phyloP scores from a whole-genome alignment of 495 filamentous ascomycete genomes.

The Penicillium parvum region DNA sequence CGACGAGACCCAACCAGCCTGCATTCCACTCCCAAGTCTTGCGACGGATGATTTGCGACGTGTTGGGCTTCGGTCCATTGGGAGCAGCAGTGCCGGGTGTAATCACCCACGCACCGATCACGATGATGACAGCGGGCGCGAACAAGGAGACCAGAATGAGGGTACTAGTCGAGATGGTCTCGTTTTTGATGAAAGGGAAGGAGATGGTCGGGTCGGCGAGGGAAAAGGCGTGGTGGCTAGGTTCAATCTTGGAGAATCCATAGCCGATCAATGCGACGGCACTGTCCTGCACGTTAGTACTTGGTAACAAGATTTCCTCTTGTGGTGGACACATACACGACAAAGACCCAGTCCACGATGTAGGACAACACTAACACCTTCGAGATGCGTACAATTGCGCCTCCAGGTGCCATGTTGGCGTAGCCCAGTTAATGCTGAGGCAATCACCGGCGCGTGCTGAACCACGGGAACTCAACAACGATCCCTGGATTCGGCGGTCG shows the following conservation, averaged over 20 bases:
- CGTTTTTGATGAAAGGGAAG: conserved; percentile 48
- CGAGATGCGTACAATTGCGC: conserved; percentile 20
- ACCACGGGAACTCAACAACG: neutral
- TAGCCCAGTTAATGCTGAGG: neutral
- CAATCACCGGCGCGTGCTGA: neutral
- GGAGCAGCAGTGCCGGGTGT: conserved; percentile 40
- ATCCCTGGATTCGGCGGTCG: neutral
- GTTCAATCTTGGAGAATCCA: conserved; percentile 34
- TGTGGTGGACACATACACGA: conserved; percentile 34
- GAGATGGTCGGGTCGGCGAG: conserved; percentile 54
- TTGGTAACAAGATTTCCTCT: neutral
- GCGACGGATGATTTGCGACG: conserved; percentile 22
- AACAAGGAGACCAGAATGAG: conserved; percentile 49
- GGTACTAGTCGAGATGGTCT: conserved; percentile 51
- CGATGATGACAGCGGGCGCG: conserved; percentile 49
- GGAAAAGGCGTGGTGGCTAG: conserved; percentile 45
- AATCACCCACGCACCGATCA: conserved; percentile 44
- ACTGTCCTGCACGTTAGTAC: conserved; percentile 19
- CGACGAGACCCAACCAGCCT: conserved; percentile 58
- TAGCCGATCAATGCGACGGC: conserved; percentile 44
- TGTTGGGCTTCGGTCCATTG: conserved; percentile 18
- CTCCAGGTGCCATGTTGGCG: conserved; percentile 3
- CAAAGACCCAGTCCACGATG: conserved; percentile 51
- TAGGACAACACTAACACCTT: conserved; percentile 46
- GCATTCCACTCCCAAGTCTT: conserved; percentile 60